A percentile compares a stretch with the other conserved stretches of the same genome.
Evolutionary conservation across 148 eudicot genomes (phyloP).

Genomic region (Agrostemma githago): DNA sequence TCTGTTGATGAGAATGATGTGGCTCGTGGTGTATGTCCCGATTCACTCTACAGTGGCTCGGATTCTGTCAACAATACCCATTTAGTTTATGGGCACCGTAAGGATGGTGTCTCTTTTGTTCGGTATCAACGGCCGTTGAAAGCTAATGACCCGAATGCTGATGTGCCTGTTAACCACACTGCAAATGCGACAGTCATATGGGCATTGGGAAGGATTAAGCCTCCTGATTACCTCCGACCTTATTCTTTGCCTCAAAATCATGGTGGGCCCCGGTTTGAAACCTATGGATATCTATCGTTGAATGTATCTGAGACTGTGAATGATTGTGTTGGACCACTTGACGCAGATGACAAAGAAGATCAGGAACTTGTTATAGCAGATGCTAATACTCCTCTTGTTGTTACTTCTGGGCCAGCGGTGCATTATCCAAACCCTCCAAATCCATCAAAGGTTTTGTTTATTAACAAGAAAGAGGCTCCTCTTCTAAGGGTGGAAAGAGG

Average conservation of each 20-base stretch:
- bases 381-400: conserved; percentile 68
- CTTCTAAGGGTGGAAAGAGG: conserved; percentile 86
- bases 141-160: conserved; percentile 58
- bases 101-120: conserved; percentile 74
- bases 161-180: conserved; percentile 46
- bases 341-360: conserved; percentile 86
- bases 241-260: conserved; percentile 82
- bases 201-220: conserved; percentile 82
- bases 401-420: conserved; percentile 63
- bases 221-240: conserved; percentile 71
- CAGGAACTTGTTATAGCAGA: conserved; percentile 82
- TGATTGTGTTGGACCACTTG: conserved; percentile 85
- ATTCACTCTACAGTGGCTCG: conserved; percentile 42
- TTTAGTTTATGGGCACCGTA: conserved; percentile 79
- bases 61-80: conserved; percentile 55
- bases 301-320: conserved; percentile 62
- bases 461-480: conserved; percentile 93
- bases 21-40: conserved; percentile 82
- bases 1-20: conserved; percentile 39
- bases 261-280: conserved; percentile 45
- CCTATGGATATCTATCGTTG: conserved; percentile 51
- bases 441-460: conserved; percentile 76
- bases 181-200: conserved; percentile 69
- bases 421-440: conserved; percentile 90
- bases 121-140: conserved; percentile 58